phyloP scores from a whole-genome alignment of 306 rosid species.

The Cicer pinnatifidum region DNA sequence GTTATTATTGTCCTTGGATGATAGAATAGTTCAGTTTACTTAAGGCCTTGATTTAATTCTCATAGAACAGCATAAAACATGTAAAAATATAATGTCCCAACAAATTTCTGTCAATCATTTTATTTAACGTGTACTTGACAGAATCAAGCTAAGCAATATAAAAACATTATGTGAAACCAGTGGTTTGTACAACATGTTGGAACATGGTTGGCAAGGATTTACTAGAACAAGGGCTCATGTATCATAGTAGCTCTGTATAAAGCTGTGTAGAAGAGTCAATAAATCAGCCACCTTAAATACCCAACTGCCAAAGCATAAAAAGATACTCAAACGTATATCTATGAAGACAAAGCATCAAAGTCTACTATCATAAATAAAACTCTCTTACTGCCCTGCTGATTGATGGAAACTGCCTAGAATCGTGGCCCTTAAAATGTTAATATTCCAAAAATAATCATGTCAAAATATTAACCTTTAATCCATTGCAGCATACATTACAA shows the following conservation, averaged over 20 bases:
- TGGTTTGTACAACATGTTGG: constrained; percentile 14
- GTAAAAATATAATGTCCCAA: constrained; percentile 24
- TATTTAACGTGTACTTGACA: constrained; percentile 25
- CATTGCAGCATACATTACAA: constrained; percentile 15
- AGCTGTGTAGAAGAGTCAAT: constrained; percentile 6
- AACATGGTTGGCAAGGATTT: constrained; percentile 32
- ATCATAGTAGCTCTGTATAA: not conserved
- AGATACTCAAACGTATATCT: not conserved
- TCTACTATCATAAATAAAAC: constrained; percentile 20
- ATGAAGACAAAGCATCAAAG: constrained; percentile 18
- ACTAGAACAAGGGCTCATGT: not conserved
- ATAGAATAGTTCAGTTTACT: constrained; percentile 24
- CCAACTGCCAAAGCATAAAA: constrained; percentile 32
- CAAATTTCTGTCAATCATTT: constrained; percentile 15
- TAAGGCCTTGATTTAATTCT: constrained; percentile 25
- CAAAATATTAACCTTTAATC: constrained; percentile 4
- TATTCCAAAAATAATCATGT: constrained; percentile 4
- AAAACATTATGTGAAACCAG: constrained; percentile 31
- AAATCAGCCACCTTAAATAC: constrained; percentile 18
- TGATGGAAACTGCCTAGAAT: not conserved
- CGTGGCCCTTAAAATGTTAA: not conserved
- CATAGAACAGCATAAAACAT: constrained; percentile 31
- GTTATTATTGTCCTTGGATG: constrained; percentile 4
- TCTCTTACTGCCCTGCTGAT: not conserved
- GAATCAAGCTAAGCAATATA: constrained; percentile 7